Evolutionary conservation across 177 flowering plant species (phyloP), one percentile per base, ranked within the genome.

Genomic region (Vitis hybrid): DNA sequence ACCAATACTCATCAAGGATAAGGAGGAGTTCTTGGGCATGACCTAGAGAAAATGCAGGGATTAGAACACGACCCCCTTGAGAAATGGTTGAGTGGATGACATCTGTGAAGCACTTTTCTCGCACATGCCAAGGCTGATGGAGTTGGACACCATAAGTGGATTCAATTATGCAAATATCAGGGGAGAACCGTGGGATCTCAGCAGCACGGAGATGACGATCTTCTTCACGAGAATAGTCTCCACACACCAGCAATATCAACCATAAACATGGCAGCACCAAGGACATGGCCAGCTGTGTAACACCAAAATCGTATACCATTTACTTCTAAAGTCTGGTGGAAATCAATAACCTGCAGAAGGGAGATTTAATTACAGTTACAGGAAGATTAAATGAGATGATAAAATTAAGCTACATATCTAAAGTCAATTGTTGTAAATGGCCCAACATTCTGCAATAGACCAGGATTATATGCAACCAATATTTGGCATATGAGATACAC

Each of bases 261-360:
- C 99, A 95, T 93, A 80, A 95, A 95, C 99, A 95, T 95, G 64
- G 99, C 99, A 75, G 99, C 99, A 71, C 98, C 99, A 77, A 95
- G 97, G 59, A 93, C 99, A 73, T 95, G 99, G 12, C 99, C 99
- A 65, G 99, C 98, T 54, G 99, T 93, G 71, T 95, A 95, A 80
- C 99, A 95, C 99, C 99, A 95, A 66, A 95, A 95, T 46, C 96
- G 92, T 48, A 95, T 89, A 18, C 97, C 99, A 72, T 90, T 90
- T 62, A 95, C 97, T 82, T 95, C 99, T 63, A 93, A 58, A 12
- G 99, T 95, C 79, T 95, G 99, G 77, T 95, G 99, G 78, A 93
- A 93, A 74, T 93, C 98, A 75, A 95, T 88, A 64, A 91, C 99
- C 99, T 95, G 83, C 74, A 73, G 11, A 35, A 35, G 40, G 6